These are phyloP conservation scores for Dipodascus albidus DNA, from an alignment of 805 yeast genomes.

Conservation along the genomic window DNA sequence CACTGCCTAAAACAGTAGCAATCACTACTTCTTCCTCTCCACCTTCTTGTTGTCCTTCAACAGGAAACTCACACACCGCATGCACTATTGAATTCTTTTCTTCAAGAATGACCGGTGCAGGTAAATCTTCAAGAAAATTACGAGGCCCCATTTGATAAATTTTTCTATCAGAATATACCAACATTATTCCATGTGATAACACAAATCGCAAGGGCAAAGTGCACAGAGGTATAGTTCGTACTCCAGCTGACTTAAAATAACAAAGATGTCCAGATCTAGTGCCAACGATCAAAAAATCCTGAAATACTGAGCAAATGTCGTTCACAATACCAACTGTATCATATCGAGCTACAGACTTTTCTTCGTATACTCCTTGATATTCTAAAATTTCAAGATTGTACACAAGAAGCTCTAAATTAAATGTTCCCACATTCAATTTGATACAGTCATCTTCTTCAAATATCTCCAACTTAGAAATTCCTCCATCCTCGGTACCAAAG, in stretches of 20 bases:
- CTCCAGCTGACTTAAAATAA: background rate
- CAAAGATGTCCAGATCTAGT: background rate
- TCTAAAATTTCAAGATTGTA: background rate
- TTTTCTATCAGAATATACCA: background rate
- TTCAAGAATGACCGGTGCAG: background rate
- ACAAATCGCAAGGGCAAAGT: background rate
- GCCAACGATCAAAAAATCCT: background rate
- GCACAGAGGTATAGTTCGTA: background rate
- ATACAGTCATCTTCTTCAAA: background rate
- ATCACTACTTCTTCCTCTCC: background rate
- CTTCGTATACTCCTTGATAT: background rate
- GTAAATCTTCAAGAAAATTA: background rate
- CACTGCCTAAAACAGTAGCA: background rate
- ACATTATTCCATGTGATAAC: background rate
- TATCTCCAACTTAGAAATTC: background rate
- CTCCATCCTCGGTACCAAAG: background rate
- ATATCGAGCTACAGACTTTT: background rate
- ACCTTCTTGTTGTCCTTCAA: background rate
- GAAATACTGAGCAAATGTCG: background rate
- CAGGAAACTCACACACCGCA: background rate
- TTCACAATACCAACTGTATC: background rate
- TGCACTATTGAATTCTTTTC: background rate
- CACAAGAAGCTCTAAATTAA: background rate
- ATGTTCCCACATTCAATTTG: background rate
- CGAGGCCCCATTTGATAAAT: background rate